Evolutionary conservation across 768 basidiomycete genomes (phyloP).

Genomic region (Leccinum variicolor): DNA sequence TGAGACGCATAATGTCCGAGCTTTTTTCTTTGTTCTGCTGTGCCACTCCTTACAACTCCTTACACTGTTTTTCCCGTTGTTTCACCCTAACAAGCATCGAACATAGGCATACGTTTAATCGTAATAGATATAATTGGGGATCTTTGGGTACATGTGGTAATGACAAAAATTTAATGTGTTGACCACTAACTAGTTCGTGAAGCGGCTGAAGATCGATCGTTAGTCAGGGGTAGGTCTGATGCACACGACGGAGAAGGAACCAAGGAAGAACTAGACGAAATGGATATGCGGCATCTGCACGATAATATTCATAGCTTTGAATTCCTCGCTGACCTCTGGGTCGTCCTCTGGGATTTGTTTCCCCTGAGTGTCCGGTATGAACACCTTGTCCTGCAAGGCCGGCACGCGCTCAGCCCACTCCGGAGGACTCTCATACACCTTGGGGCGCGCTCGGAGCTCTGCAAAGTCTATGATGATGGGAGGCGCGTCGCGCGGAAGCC

Average conservation of each 20-base stretch:
- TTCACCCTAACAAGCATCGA: conserved; percentile 5
- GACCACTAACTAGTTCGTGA: neutral
- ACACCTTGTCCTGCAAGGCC: neutral
- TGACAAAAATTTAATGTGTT: neutral
- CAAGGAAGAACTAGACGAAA: neutral
- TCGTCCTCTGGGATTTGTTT: neutral
- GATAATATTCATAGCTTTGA: conserved; percentile 8
- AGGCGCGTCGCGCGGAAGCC: conserved; percentile 8
- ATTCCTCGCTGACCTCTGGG: conserved; percentile 7
- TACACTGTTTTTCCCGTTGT: neutral
- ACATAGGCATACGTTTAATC: conserved; percentile 17
- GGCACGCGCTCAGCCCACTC: neutral
- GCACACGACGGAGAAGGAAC: neutral
- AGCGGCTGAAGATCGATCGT: neutral
- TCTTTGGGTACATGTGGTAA: conserved; percentile 5
- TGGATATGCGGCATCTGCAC: conserved; percentile 11
- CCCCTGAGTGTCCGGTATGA: conserved; percentile 4
- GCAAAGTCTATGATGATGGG: conserved; percentile 10
- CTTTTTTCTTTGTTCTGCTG: neutral
- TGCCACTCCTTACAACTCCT: conserved; percentile 8
- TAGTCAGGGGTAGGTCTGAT: neutral
- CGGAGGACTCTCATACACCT: conserved; percentile 5
- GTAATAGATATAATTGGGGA: conserved; percentile 20
- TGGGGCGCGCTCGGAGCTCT: conserved; percentile 7
- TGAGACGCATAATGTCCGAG: conserved; percentile 6